Evolutionary conservation across 2,329 filamentous ascomycete genomes (phyloP).

Genomic region (Botrytis byssoidea): DNA sequence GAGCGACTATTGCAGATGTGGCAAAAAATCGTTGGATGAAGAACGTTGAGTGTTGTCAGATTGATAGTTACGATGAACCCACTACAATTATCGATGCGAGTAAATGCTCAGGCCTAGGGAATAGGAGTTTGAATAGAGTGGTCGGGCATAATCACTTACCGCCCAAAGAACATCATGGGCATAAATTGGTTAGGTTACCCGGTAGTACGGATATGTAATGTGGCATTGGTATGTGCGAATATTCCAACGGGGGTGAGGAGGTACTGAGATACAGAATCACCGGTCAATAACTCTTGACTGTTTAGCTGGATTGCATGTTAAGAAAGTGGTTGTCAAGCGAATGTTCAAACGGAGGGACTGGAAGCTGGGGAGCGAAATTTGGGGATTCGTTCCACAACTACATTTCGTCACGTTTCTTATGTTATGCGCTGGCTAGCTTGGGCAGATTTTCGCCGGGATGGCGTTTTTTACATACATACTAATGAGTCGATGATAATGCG

Average conservation of each 20-base stretch:
- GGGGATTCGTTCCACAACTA: not conserved
- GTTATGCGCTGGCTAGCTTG: not conserved
- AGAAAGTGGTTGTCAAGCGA: not conserved
- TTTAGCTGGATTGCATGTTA: not conserved
- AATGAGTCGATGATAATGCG: not conserved
- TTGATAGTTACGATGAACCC: slow-evolving; percentile 65
- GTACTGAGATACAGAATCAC: not conserved
- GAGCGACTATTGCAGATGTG: slow-evolving; percentile 67
- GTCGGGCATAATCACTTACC: slow-evolving; percentile 38
- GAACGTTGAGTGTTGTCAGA: slow-evolving; percentile 74
- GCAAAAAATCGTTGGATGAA: slow-evolving; percentile 71
- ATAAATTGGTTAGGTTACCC: slow-evolving; percentile 35
- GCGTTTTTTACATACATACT: not conserved
- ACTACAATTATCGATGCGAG: slow-evolving; percentile 60
- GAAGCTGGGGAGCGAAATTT: not conserved
- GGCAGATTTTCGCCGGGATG: not conserved
- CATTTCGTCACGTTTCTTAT: not conserved
- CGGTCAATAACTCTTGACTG: not conserved
- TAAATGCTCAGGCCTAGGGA: slow-evolving; percentile 42
- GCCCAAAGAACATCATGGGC: slow-evolving; percentile 27
- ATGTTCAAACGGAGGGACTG: not conserved
- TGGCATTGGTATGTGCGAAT: not conserved
- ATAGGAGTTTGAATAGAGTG: slow-evolving; percentile 46
- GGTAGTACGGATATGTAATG: slow-evolving; percentile 33
- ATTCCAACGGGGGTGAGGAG: not conserved